Percentiles rank a stretch among this genome's conserved stretches.
Evolutionary conservation across 2,329 filamentous ascomycete genomes (phyloP).

Genomic region (Xylariomycetidae sp.): DNA sequence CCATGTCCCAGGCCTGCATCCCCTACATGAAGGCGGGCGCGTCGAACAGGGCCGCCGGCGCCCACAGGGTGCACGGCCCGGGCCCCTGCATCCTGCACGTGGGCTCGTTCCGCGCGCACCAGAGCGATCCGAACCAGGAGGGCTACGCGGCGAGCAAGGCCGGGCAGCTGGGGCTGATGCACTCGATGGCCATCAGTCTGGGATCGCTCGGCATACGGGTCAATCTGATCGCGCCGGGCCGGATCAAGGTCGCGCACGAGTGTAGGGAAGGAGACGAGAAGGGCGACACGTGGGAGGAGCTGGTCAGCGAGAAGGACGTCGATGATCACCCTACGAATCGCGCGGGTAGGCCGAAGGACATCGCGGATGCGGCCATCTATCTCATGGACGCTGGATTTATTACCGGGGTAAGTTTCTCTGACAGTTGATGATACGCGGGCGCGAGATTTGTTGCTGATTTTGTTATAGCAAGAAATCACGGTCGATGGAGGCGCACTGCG

Average conservation of each 20-base stretch:
- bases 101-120: conserved; percentile 39
- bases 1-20: conserved; percentile 40
- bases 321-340: conserved; percentile 38
- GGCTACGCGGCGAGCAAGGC: conserved; percentile 40
- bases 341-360: conserved; percentile 39
- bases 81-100: conserved; percentile 43
- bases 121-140: conserved; percentile 42
- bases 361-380: conserved; percentile 38
- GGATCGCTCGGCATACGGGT: conserved; percentile 28
- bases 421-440: too few species aligned
- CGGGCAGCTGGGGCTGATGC: conserved; percentile 30
- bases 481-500: conserved; percentile 23
- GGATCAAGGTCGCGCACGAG: conserved; percentile 43
- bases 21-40: conserved; percentile 36
- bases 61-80: conserved; percentile 12
- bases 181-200: conserved; percentile 31
- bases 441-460: too few species aligned
- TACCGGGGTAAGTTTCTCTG: too few species aligned
- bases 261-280: conserved; percentile 38
- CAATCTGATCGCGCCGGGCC: conserved; percentile 39
- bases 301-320: conserved; percentile 32
- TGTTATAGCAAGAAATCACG: conserved; percentile 23
- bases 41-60: not conserved
- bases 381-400: conserved; percentile 24
- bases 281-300: not conserved